These are phyloP conservation scores for Saccharomycopsis sp. DNA, from an alignment of 805 yeast genomes.

Conservation along the genomic window DNA sequence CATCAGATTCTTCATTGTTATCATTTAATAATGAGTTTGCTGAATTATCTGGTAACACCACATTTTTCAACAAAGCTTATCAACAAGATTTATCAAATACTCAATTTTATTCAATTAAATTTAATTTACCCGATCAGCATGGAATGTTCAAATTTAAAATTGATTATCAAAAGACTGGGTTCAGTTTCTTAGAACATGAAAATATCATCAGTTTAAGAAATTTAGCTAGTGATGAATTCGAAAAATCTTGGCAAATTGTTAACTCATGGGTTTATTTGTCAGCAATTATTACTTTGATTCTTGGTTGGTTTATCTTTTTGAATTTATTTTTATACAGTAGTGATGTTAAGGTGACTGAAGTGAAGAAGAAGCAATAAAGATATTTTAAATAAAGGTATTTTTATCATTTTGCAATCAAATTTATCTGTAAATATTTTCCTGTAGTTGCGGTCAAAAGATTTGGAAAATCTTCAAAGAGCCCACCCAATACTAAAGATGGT, in stretches of 20 bases:
- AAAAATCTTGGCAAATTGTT: slow-evolving; percentile 86
- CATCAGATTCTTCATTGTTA: slow-evolving; percentile 18
- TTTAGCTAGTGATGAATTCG: slow-evolving; percentile 90
- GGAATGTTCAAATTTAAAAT: slow-evolving; percentile 88
- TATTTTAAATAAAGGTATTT: too few species aligned
- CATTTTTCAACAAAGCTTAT: slow-evolving; percentile 5
- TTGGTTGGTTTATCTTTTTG: slow-evolving; percentile 76
- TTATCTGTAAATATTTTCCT: too few species aligned
- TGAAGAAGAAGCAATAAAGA: too few species aligned
- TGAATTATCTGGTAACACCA: slow-evolving; percentile 11
- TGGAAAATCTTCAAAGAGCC: too few species aligned
- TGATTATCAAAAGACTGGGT: slow-evolving; percentile 74
- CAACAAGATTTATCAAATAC: background rate
- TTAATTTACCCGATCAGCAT: slow-evolving; percentile 88
- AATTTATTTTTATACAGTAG: slow-evolving; percentile 37
- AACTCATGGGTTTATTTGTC: slow-evolving; percentile 89
- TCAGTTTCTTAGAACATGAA: slow-evolving; percentile 56
- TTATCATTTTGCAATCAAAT: too few species aligned
- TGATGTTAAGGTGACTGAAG: slow-evolving; percentile 5
- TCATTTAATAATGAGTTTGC: slow-evolving; percentile 13
- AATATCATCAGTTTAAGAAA: slow-evolving; percentile 82
- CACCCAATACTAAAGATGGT: too few species aligned
- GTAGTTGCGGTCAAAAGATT: too few species aligned
- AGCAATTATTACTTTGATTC: slow-evolving; percentile 59
- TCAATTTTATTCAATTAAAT: slow-evolving; percentile 29